Base-by-base conservation (phyloP, 2,329 filamentous ascomycete genomes). In the Fusarium heterosporum region DNA sequence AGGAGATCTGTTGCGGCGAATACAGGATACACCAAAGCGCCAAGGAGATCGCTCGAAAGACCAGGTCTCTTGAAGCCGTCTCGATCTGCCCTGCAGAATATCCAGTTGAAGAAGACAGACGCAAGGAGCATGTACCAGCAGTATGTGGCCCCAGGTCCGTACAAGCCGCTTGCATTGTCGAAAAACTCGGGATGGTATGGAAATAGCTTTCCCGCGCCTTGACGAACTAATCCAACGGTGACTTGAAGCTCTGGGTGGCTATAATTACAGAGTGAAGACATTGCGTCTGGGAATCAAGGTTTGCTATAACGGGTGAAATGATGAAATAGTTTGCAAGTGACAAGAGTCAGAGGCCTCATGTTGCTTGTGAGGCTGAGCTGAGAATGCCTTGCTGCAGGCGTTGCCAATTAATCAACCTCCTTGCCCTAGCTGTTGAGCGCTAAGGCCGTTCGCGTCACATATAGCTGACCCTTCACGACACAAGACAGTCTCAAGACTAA, bases 161-260 rank as follows among this genome's bases (percentile, higher is more conserved):
- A 64, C 3, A 64, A 2, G 1, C 61, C 59, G 1, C 59, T 43
- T 1, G 45, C 59, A 3, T 16, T 48, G 6, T 45, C 16, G 17
- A 64, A 64, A 4, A 64, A 58, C 12, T 64, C 61, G 9, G 61
- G 46, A n/a, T 64, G 63, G 7, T 58, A 64, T 2, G 59, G 59
- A 8, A 64, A 64, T 0, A 64, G 32, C 1, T 1, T 28, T 2
- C 52, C 59, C 1, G 36, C 22, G 1, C 47, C 34, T 6, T 64
- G 59, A 9, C 30, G 59, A 4, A 19, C 12, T 2, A 64, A 30
- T 4, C 38, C 41, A 13, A 58, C 41, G 17, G 52, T 58, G 4
- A 58, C 36, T 43, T 58, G 51, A 4, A 47, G 41, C 4, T 64
- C 59, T 4, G 52, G 61, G 1, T 64, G 59, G 6, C 46, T 58